Conservation (phyloP, 2,329 filamentous ascomycete species). For the Grosmannia huntii region DNA sequence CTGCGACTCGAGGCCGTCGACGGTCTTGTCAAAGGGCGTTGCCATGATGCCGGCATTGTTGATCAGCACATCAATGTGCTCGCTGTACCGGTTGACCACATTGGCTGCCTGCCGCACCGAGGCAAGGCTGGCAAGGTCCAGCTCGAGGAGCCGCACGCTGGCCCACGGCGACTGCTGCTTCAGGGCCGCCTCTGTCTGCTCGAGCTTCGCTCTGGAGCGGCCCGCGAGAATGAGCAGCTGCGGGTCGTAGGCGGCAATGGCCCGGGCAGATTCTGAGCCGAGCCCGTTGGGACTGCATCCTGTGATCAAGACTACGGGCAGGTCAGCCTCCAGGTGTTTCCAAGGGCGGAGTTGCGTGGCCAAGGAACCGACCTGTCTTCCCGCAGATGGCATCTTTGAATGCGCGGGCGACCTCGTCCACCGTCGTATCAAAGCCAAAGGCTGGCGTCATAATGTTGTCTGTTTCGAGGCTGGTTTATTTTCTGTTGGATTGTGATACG, state of each 20-base stretch:
- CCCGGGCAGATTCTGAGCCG: conserved; percentile 5
- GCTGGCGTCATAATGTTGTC: not conserved
- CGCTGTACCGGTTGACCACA: conserved; percentile 19
- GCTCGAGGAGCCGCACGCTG: conserved; percentile 18
- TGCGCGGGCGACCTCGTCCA: not conserved
- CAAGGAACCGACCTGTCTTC: not conserved
- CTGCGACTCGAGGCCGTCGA: conserved; percentile 29
- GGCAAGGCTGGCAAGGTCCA: conserved; percentile 25
- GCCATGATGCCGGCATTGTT: conserved; percentile 33
- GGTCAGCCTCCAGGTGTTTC: not conserved
- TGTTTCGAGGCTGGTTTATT: not conserved
- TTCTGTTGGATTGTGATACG: not conserved
- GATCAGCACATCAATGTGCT: conserved; percentile 26
- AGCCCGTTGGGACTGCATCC: conserved; percentile 10
- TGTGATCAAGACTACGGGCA: conserved; percentile 10
- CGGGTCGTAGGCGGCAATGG: conserved; percentile 9
- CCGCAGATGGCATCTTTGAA: not conserved
- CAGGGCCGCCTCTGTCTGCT: conserved; percentile 17
- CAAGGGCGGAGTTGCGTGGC: not conserved
- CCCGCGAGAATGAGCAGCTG: conserved; percentile 12
- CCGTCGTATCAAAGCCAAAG: not conserved
- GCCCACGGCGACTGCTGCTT: conserved; percentile 17
- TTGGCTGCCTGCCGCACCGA: conserved; percentile 24
- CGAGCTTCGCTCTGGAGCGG: conserved; percentile 11
- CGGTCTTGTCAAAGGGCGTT: conserved; percentile 19